These are phyloP conservation scores for Kluyveromyces lactis DNA, from an alignment of 805 yeast genomes.

Conservation along the genomic window DNA sequence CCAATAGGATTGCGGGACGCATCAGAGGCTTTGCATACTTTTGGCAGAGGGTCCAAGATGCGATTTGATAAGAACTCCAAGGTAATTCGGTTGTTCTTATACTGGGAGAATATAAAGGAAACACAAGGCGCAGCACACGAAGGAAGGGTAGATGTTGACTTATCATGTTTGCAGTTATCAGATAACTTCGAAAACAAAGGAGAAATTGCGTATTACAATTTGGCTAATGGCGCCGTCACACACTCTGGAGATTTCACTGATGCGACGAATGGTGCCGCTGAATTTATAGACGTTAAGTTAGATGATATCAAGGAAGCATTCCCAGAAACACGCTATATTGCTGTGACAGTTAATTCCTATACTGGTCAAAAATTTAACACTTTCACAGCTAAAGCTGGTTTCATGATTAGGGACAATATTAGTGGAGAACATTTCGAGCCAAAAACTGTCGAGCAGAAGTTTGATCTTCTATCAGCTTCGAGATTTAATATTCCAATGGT, in stretches of 20 bases:
- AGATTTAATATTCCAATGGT: conserved; percentile 3
- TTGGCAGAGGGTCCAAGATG: conserved; percentile 5
- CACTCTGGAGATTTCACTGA: conserved; percentile 5
- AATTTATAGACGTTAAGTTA: conserved; percentile 4
- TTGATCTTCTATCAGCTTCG: conserved; percentile 1
- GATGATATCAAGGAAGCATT: background rate
- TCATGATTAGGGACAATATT: conserved; percentile 6
- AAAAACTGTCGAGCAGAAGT: conserved; percentile 5
- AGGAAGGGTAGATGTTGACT: conserved; percentile 1
- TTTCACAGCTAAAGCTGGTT: conserved; percentile 5
- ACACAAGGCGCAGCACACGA: background rate
- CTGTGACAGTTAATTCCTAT: conserved; percentile 2
- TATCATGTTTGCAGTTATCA: conserved; percentile 1
- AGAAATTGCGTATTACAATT: conserved; percentile 2
- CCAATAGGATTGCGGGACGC: conserved; percentile 1
- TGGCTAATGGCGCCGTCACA: conserved; percentile 1
- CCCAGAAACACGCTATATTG: conserved; percentile 3
- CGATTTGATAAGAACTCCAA: conserved; percentile 2
- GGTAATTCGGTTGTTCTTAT: conserved; percentile 4
- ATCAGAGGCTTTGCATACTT: conserved; percentile 1
- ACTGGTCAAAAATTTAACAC: conserved; percentile 5
- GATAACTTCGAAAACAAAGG: background rate
- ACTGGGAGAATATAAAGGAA: conserved; percentile 5
- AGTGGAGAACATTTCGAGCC: conserved; percentile 4
- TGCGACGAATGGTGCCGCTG: conserved; percentile 6